phyloP scores from a whole-genome alignment of 768 basidiomycete species.

The Termitomyces sp. region DNA sequence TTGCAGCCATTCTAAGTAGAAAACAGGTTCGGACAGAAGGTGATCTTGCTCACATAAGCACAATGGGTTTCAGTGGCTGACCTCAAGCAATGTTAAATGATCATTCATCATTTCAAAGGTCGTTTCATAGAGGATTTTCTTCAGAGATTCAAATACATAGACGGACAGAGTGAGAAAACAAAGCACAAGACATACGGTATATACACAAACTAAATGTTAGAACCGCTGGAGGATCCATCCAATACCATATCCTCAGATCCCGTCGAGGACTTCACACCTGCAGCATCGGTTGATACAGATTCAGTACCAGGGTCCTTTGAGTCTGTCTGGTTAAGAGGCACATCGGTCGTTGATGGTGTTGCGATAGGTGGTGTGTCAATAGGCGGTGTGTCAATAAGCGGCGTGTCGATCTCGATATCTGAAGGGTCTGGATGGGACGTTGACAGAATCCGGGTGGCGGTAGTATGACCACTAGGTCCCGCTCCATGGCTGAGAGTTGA shows the following conservation, averaged over 20 bases:
- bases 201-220: slow-evolving; percentile 7
- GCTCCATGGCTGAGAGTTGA: slow-evolving; percentile 62
- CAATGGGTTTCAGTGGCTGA: too few species aligned
- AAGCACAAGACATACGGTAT: not conserved
- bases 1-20: slow-evolving; percentile 11
- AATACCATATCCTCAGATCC: slow-evolving; percentile 19
- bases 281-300: not conserved
- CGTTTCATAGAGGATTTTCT: not conserved
- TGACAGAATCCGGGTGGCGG: slow-evolving; percentile 43
- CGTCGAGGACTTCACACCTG: slow-evolving; percentile 2
- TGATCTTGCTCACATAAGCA: not conserved
- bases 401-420: slow-evolving; percentile 43
- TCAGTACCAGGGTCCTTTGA: not conserved
- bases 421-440: slow-evolving; percentile 20
- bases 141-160: not conserved
- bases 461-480: slow-evolving; percentile 70
- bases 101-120: too few species aligned
- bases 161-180: not conserved
- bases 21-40: too few species aligned
- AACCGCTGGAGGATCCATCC: slow-evolving; percentile 14
- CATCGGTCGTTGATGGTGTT: not conserved
- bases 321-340: slow-evolving; percentile 15
- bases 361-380: slow-evolving; percentile 16
- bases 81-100: too few species aligned
- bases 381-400: slow-evolving; percentile 22